Conservation (phyloP, 495 filamentous ascomycete genomes). For the Cenococcum geophilum region DNA sequence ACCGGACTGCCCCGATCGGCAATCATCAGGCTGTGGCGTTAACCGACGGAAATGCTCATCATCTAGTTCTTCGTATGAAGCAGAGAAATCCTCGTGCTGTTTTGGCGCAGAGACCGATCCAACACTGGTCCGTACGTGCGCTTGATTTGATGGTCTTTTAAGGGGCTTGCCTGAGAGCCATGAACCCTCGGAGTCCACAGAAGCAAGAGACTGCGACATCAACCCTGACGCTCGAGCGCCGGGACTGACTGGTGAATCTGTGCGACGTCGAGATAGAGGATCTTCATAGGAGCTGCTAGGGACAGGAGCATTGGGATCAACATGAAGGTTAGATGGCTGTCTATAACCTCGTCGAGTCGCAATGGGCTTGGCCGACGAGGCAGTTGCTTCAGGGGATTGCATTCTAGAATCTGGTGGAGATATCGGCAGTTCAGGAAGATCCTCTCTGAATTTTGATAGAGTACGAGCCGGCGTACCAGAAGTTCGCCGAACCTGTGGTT, state of each 20-base stretch:
- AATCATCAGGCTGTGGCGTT: slow-evolving; percentile 43
- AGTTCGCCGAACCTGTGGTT: slow-evolving; percentile 30
- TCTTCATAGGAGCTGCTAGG: slow-evolving; percentile 3
- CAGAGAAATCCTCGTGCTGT: slow-evolving; percentile 40
- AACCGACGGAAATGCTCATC: slow-evolving; percentile 59
- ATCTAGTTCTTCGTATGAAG: slow-evolving; percentile 55
- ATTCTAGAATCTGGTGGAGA: slow-evolving; percentile 76
- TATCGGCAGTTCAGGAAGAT: slow-evolving; percentile 75
- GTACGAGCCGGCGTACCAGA: slow-evolving; percentile 63
- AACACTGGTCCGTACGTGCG: slow-evolving; percentile 26
- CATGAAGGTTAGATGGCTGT: slow-evolving; percentile 12
- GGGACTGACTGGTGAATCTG: slow-evolving; percentile 37
- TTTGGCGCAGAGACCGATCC: slow-evolving; percentile 15
- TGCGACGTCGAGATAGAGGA: slow-evolving; percentile 7
- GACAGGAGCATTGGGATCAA: slow-evolving; percentile 10
- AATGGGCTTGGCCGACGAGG: slow-evolving; percentile 10
- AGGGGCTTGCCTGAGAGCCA: slow-evolving; percentile 76
- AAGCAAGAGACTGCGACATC: slow-evolving; percentile 70
- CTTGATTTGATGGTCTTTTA: slow-evolving; percentile 47
- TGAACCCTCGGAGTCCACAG: slow-evolving; percentile 84
- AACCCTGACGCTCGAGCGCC: slow-evolving; percentile 35
- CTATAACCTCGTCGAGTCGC: slow-evolving; percentile 18
- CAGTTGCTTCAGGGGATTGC: slow-evolving; percentile 58
- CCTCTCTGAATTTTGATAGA: slow-evolving; percentile 88
- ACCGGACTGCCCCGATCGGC: slow-evolving; percentile 25